Base-by-base conservation (phyloP, 495 filamentous ascomycete species). In the Trichoderma reesei region DNA sequence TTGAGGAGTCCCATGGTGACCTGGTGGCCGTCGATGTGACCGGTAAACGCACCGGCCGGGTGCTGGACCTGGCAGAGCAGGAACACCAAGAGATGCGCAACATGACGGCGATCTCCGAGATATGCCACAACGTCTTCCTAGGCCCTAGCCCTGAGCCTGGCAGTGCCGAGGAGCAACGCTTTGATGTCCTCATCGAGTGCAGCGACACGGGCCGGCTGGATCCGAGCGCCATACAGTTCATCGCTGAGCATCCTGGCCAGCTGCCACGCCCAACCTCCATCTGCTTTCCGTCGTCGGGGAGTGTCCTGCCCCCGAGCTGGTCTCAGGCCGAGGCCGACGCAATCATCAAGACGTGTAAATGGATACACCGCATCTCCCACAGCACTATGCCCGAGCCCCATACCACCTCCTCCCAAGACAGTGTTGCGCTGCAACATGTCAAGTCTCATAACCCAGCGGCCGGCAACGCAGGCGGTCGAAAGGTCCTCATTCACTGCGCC, bases 61-160 rank as follows among this genome's bases (percentile, higher is more conserved):
- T 92, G n/a, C 80, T 96, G 68, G 92, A 97, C 72, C 96, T 98
- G 71, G 89, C 89, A 73, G 87, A 94, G 68, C 89, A 88, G 75
- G 94, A 98, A 73, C 84, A 92, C 60, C 67, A 85, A 48, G 94
- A 98, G 72, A 98, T 98, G 94, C 90, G 86, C 73, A 80, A 81
- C 63, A 96, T 98, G 93, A 92, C 92, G 3, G 84, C 83, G 65
- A 88, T 92, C 11, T 90, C 91, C 3, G 90, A 96, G 73, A 93
- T 97, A 56, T 85, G 89, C 31, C 76, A 81, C 65, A 96, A 96
- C 74, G 90, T 97, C 26, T 98, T 88, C 86, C 79, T 96, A 59
- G 94, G 94, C 0, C 89, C 91, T 3, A 95, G 90, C 1, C 91
- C 91, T 0, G 92, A 97, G 67, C 80, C 83, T 11, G 68, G 68